Base-by-base conservation (phyloP, 164 flowering plant species). In the Stephania cephalantha region DNA sequence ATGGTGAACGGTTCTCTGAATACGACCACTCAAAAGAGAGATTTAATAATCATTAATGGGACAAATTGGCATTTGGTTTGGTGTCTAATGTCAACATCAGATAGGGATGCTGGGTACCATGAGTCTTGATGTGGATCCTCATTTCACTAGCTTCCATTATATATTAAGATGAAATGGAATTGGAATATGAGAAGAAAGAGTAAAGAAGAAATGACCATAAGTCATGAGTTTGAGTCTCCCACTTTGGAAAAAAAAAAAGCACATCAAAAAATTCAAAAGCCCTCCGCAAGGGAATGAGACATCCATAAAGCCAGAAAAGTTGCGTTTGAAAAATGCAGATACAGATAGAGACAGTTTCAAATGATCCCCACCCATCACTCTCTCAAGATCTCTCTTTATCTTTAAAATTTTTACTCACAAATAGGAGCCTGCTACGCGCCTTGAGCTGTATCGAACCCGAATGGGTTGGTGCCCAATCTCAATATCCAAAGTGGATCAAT, bases 161-260 rank as follows among this genome's bases (percentile, higher is more conserved):
- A 2, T 61, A 61, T 61, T 61, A 61, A 18, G 66, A 61, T 61
- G 20, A 61, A 61, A 17, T 20, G 66, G 66, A 17, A 61, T 17
- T 5, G 6, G 25, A 58, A 58, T 58, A 61, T 6, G n/a, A n/a
- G 29, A 58, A 72, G 68, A 61, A 30, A 61, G 63, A 61, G 68
- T n/a, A 25, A n/a, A 73, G 22, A 7, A 72, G 46, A 31, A 42
- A 72, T 46, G 74, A 46, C 61, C 65, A 17, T n/a, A 72, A 72
- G n/a, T 72, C 64, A 17, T n/a, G 53, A 72, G n/a, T 72, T 45
- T 12, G 58, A 52, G 9, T 52, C 74, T 61, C 66, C 63, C 48
- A 72, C 22, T 66, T 66, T 30, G 58, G 63, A 44, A 72, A 72
- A 61, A 61, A n/a, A 35, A 61, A 61, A n/a, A 35, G 42, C 42